Evolutionary conservation across 2,329 filamentous ascomycete genomes (phyloP).

Genomic region (Phaeosphaeria sp.): DNA sequence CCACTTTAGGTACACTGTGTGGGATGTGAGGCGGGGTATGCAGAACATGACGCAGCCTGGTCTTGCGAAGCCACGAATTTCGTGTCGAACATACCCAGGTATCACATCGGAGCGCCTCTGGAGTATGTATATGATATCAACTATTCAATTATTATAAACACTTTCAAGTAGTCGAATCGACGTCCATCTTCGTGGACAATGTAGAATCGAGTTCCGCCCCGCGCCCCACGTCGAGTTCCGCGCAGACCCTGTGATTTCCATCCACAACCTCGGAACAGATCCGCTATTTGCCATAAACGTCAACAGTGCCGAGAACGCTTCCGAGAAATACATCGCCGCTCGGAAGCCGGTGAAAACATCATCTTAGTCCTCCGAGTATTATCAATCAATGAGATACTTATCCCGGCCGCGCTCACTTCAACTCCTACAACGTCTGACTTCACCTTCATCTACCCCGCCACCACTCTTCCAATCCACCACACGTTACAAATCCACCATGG

Average conservation of each 20-base stretch:
- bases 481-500: slow-evolving; percentile 15
- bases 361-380: not conserved
- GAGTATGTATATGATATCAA: not conserved
- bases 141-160: not conserved
- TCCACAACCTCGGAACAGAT: slow-evolving; percentile 19
- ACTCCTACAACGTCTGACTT: not conserved
- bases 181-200: not conserved
- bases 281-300: slow-evolving; percentile 22
- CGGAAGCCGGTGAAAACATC: not conserved
- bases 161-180: not conserved
- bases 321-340: not conserved
- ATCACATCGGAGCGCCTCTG: not conserved
- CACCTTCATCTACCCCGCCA: not conserved
- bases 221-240: slow-evolving; percentile 4
- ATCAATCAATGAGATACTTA: not conserved
- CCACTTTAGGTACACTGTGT: not conserved
- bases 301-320: slow-evolving; percentile 1
- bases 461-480: slow-evolving; percentile 3
- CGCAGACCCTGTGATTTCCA: slow-evolving; percentile 8
- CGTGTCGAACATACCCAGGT: too few relatives aligned
- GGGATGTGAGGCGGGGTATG: not conserved
- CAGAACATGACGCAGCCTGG: not conserved
- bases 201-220: not conserved
- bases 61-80: not conserved
- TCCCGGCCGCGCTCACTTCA: not conserved